Evolutionary conservation across 2,329 filamentous ascomycete species (phyloP), one percentile per base, ranked within the genome.

Genomic region (Fusarium equiseti): DNA sequence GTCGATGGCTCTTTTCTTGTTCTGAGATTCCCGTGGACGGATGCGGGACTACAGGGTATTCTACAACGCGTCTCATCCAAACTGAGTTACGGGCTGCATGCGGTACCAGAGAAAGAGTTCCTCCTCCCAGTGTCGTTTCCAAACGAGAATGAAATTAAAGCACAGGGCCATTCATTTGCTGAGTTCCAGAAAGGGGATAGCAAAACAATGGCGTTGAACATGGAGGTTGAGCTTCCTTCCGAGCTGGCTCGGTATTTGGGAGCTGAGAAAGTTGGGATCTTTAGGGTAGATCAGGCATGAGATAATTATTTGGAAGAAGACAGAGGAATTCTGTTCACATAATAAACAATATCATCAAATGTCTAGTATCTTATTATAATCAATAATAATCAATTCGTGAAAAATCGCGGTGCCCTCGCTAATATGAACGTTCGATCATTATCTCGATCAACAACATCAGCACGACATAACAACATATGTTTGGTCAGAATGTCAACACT

Each of bases 121-220:
- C 79, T 89, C 65, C 79, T 95, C 26, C 91, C 92, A 0, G 84
- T 93, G 54, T 84, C 87, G 12, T 86, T 86, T 64, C 91, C 92
- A 6, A 82, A 86, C 1, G 77, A 82, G 11, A 81, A 82, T 2
- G 88, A 91, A 63, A 88, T 91, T 65, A 82, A 85, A 70, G 83
- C 82, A 40, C 86, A 85, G 58, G 85, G 86, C 10, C 94, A 93
- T 77, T 80, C 78, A 6, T 85, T 83, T 49, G 89, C 89, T 64
- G 77, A 85, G n/a, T 84, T 95, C 63, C 86, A 81, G 29, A 88
- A 94, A 72, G 92, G 90, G 88, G 86, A 85, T 64, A 88, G 92
- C 13, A 81, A 80, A 3, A 79, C 85, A 13, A 80, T 73, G 32
- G 88, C 87, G 3, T 82, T 90, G 63, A 88, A 90, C 74, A 81